Evolutionary conservation across 208 protist species (phyloP).

Genomic region (Trypanosoma mega): DNA sequence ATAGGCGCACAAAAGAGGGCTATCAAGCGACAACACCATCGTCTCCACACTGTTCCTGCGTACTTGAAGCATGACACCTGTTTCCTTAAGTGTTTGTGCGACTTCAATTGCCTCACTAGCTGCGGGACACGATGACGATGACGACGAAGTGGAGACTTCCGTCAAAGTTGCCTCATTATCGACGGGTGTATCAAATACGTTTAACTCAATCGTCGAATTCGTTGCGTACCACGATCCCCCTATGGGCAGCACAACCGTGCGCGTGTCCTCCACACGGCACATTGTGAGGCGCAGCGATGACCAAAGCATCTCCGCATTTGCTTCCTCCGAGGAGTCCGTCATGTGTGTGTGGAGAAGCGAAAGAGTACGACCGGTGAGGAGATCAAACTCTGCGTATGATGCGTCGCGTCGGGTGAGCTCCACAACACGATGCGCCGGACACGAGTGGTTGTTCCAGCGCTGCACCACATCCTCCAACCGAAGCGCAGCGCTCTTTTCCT

Average conservation of each 20-base stretch:
- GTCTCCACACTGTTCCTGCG: too few relatives aligned
- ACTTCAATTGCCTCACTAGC: too few relatives aligned
- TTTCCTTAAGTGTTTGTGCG: too few relatives aligned
- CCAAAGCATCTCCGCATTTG: background rate
- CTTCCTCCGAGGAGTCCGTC: background rate
- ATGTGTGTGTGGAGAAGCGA: conserved; percentile 19
- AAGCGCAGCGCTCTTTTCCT: background rate
- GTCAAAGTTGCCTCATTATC: too few relatives aligned
- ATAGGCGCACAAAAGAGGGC: too few relatives aligned
- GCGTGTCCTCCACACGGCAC: conserved; percentile 1
- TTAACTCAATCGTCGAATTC: conserved; percentile 5
- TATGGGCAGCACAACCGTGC: conserved; percentile 11
- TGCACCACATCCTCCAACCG: conserved; percentile 8
- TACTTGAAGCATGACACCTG: too few relatives aligned
- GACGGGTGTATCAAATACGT: conserved; percentile 3
- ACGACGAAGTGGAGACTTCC: too few relatives aligned
- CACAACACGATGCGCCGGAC: conserved; percentile 28
- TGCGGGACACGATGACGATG: too few relatives aligned
- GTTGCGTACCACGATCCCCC: conserved; percentile 9
- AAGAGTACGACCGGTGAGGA: conserved; percentile 34
- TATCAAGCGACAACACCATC: too few relatives aligned
- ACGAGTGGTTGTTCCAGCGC: conserved; percentile 26
- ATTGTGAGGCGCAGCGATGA: background rate
- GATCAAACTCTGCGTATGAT: conserved; percentile 38
- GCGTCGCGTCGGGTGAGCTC: conserved; percentile 34